These are phyloP conservation scores for Nannochloris sp. DNA, from an alignment of 139 green algal genomes.

Conservation along the genomic window DNA sequence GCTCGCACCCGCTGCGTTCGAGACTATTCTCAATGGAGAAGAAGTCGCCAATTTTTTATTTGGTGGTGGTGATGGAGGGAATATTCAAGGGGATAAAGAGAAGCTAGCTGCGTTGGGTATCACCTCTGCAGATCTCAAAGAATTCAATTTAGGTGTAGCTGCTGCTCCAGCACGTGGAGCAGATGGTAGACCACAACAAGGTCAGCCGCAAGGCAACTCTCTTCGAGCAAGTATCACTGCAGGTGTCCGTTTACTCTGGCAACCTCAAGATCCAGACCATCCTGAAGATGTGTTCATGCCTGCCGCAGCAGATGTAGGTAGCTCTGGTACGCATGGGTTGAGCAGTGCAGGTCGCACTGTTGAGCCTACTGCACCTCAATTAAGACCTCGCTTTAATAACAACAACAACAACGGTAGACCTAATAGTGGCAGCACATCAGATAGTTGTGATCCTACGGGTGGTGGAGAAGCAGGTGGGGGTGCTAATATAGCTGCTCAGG, in stretches of 20 bases:
- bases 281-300: constrained; percentile 7
- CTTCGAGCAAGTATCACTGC: constrained; percentile 2
- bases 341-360: no score
- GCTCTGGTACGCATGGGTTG: no score
- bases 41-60: background rate
- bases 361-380: no score
- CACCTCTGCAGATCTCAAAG: no score
- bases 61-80: background rate
- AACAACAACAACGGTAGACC: no score
- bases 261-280: constrained; percentile 4
- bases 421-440: no score
- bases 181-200: background rate
- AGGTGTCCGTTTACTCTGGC: background rate
- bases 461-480: no score
- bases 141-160: no score
- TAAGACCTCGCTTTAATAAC: no score
- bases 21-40: constrained; percentile 12
- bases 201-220: background rate
- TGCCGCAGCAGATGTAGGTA: background rate
- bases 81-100: background rate
- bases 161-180: no score
- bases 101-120: background rate
- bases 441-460: no score
- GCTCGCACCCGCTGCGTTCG: constrained; percentile 6
- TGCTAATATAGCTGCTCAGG: no score